phyloP scores from a whole-genome alignment of 2,329 filamentous ascomycete species.

The Proliferodiscus dingleyae region DNA sequence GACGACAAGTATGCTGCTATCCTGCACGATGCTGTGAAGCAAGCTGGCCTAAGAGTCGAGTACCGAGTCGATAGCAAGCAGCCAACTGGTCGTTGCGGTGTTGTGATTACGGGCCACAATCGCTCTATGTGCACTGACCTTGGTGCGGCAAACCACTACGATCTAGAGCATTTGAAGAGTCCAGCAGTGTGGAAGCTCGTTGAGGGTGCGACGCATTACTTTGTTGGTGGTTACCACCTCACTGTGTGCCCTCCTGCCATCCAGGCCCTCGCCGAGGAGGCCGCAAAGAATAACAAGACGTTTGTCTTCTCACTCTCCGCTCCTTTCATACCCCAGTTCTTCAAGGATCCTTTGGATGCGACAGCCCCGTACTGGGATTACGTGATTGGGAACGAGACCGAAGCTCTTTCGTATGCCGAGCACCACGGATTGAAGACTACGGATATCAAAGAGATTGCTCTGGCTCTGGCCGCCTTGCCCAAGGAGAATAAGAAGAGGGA shows the following conservation, averaged over 20 bases:
- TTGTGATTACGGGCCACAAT: conserved; percentile 95
- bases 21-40: conserved; percentile 77
- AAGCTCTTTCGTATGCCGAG: conserved; percentile 83
- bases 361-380: conserved; percentile 91
- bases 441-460: conserved; percentile 79
- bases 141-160: conserved; percentile 95
- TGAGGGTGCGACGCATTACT: conserved; percentile 82
- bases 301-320: conserved; percentile 91
- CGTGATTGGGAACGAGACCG: conserved; percentile 94
- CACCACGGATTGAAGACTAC: conserved; percentile 70
- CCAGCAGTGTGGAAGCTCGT: conserved; percentile 89
- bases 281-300: conserved; percentile 81
- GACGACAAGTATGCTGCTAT: conserved; percentile 93
- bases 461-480: conserved; percentile 78
- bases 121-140: conserved; percentile 92
- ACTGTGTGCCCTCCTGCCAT: conserved; percentile 92
- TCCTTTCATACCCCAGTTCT: conserved; percentile 95
- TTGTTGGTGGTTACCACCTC: conserved; percentile 95
- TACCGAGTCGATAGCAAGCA: conserved; percentile 84
- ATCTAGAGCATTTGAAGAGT: conserved; percentile 85
- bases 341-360: conserved; percentile 90
- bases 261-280: conserved; percentile 84
- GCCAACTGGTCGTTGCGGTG: conserved; percentile 90
- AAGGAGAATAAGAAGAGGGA: conserved; percentile 86
- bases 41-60: conserved; percentile 86